phyloP scores from a whole-genome alignment of 2,329 filamentous ascomycete species.

The Aspergillus sp. region DNA sequence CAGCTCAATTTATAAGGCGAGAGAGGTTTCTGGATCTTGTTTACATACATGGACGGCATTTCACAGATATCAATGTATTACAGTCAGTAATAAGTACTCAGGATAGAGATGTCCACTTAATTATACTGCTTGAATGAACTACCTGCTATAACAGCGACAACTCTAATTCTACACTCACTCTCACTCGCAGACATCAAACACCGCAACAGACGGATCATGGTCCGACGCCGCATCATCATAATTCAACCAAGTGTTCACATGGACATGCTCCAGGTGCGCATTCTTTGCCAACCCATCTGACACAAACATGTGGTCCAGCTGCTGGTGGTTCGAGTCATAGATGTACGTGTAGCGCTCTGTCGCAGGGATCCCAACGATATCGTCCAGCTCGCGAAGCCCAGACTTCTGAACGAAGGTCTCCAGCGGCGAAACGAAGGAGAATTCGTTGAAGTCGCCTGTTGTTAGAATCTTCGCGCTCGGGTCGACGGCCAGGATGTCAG shows the following conservation, averaged over 20 bases:
- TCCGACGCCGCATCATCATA: slow-evolving; percentile 60
- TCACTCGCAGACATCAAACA: slow-evolving; percentile 57
- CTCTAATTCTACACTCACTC: not conserved
- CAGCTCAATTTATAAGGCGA: too few relatives aligned
- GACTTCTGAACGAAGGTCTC: slow-evolving; percentile 54
- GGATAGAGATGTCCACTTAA: too few relatives aligned
- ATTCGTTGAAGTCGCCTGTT: slow-evolving; percentile 73
- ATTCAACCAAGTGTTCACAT: slow-evolving; percentile 68
- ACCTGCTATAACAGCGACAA: too few relatives aligned
- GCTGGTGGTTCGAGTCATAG: slow-evolving; percentile 68
- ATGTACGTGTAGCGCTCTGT: slow-evolving; percentile 69
- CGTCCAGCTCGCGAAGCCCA: slow-evolving; percentile 62
- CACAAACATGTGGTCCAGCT: slow-evolving; percentile 70
- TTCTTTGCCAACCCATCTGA: slow-evolving; percentile 52
- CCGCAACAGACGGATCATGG: slow-evolving; percentile 68
- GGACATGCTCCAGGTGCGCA: slow-evolving; percentile 59
- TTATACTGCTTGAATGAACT: too few relatives aligned
- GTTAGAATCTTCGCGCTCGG: slow-evolving; percentile 58
- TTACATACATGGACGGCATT: too few relatives aligned
- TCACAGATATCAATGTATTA: too few relatives aligned
- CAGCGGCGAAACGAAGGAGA: slow-evolving; percentile 62
- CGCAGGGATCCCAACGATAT: slow-evolving; percentile 51
- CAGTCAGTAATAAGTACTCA: too few relatives aligned
- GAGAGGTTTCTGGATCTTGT: too few relatives aligned
- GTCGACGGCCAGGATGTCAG: slow-evolving; percentile 58